Conservation (phyloP, 371 early-diverging fungal genomes). For the Rhizopus stolonifer region DNA sequence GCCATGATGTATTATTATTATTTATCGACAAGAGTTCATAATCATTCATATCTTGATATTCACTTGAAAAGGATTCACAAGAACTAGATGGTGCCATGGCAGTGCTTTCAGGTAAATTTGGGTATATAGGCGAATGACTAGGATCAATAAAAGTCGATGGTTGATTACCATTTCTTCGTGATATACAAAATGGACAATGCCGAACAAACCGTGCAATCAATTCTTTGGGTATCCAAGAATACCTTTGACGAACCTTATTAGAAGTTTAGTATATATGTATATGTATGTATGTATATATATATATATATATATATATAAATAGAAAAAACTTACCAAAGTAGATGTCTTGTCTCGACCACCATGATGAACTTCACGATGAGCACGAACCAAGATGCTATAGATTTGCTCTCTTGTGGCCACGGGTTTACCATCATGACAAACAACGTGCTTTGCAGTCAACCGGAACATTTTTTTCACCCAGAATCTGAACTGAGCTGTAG, state of each 20-base stretch:
- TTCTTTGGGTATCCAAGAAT: constrained; percentile 56
- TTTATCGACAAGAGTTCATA: too few species aligned
- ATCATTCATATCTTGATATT: too few species aligned
- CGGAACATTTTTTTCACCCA: constrained; percentile 73
- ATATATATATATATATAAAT: too few species aligned
- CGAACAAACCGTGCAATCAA: constrained; percentile 53
- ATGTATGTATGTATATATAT: too few species aligned
- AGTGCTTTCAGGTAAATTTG: background rate
- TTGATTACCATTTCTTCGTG: constrained; percentile 43
- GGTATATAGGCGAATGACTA: constrained; percentile 32
- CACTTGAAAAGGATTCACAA: too few species aligned
- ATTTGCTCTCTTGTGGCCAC: constrained; percentile 62
- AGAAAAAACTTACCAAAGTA: constrained; percentile 53
- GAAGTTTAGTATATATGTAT: too few species aligned
- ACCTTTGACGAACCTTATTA: constrained; percentile 31
- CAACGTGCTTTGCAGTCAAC: constrained; percentile 40
- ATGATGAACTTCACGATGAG: constrained; percentile 61
- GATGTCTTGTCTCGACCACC: constrained; percentile 67
- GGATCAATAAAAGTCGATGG: constrained; percentile 36
- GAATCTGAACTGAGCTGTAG: constrained; percentile 65
- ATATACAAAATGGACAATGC: constrained; percentile 51
- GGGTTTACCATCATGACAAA: constrained; percentile 59
- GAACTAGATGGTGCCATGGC: background rate
- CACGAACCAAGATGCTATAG: constrained; percentile 56
- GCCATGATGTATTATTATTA: too few species aligned